Conservation (phyloP, 495 filamentous ascomycete genomes). For the Thozetella sp. region DNA sequence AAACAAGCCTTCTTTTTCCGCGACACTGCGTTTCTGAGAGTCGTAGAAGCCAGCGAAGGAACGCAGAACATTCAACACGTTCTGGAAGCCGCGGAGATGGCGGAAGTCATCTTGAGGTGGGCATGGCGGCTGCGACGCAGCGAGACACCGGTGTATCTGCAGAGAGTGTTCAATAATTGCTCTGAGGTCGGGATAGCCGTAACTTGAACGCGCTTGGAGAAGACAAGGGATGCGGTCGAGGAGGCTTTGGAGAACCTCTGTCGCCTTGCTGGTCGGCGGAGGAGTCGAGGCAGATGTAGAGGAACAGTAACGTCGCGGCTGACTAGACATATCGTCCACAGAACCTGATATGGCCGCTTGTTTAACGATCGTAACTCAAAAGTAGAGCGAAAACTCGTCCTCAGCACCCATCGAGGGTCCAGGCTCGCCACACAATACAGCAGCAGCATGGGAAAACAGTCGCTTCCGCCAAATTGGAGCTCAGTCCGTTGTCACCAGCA, state of each 20-base stretch:
- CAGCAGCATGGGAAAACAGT: no score
- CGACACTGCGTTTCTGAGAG: constrained; percentile 54
- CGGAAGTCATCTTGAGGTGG: constrained; percentile 78
- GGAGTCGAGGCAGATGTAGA: constrained; percentile 62
- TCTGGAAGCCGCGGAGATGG: constrained; percentile 77
- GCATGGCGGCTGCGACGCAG: constrained; percentile 40
- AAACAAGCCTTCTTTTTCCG: constrained; percentile 64
- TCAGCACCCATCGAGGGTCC: constrained; percentile 29
- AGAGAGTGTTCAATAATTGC: constrained; percentile 39
- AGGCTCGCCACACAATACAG: no score
- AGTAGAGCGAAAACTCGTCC: constrained; percentile 1
- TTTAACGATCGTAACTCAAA: constrained; percentile 40
- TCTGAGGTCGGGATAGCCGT: constrained; percentile 41
- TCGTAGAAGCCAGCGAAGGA: constrained; percentile 75
- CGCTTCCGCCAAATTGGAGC: no score
- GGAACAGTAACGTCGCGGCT: constrained; percentile 59
- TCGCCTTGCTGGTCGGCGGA: constrained; percentile 55
- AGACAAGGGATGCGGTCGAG: constrained; percentile 52
- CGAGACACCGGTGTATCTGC: constrained; percentile 47
- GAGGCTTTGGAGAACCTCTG: constrained; percentile 60
- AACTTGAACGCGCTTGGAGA: constrained; percentile 12
- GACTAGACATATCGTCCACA: no score
- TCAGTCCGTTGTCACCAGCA: no score
- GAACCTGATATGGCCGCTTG: no score
- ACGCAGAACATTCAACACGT: constrained; percentile 66